Base-by-base conservation (phyloP, 306 rosid genomes). In the Crotalaria pallida region DNA sequence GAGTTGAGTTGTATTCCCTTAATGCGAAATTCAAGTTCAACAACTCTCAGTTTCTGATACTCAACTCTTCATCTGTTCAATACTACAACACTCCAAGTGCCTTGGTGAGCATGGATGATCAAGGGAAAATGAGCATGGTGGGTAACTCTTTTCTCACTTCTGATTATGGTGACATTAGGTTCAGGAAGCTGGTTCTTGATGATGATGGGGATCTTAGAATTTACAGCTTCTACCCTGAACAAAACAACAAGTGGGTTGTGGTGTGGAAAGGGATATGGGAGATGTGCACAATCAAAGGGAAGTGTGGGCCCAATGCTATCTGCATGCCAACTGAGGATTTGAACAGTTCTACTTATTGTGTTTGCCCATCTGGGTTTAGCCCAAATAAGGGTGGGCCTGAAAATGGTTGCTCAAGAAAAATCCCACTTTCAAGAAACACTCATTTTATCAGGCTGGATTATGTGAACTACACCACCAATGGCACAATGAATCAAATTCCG, bases 201-300 rank as follows among this genome's bases (percentile, higher is more conserved):
- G 79, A 88, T 7, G 92, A 90, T 57, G 98, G 96, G 4, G 83
- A 87, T 66, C 85, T 94, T 31, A 77, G 76, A 69, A 84, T 90
- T 62, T 87, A 84, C 65, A 83, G 92, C 58, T 87, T 77, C 74
- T 61, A 82, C 63, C 69, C 81, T 0, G 85, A 49, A 4, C 48
- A 11, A 2, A 16, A 65, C 0, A 17, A 27, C 0, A 6, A 31
- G 13, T 94, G 98, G 98, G 49, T 17, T 16, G 68, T 60, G 6
- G 96, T 85, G 19, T 94, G 98, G 98, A 62, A 73, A 67, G 88
- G 79, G 0, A 27, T 62, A 0, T 67, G 84, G 74, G 88, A 90
- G 52, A 27, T 71, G 13, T 90, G 97, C 76, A 13, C 0, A 19
- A 62, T 90, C 49, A 77, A 63, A 18, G 89, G 90, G 4, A 76